Base-by-base conservation (phyloP, 192 early-diverging fungal species). In the Rhizoclosmatium sp. region DNA sequence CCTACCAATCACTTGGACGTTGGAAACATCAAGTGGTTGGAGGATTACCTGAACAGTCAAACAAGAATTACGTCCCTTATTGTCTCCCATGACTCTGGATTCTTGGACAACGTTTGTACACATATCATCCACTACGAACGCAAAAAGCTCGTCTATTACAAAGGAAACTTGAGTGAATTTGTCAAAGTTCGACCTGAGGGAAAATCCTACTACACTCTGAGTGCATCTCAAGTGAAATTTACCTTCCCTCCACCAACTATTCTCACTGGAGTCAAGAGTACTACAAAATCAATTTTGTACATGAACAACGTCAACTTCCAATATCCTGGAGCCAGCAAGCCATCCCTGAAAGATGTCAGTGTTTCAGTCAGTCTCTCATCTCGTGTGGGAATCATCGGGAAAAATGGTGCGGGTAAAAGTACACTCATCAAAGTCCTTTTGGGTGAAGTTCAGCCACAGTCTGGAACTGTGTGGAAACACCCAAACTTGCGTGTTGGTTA, bases 1-100 rank as follows among this genome's bases (percentile, higher is more conserved):
- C 96, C 96, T 31, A 98, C 94, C 12, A 95, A 95, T 82, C 94
- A 95, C 81, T 87, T 95, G 91, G 94, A 95, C 79, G 88, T 92
- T 21, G 72, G 59, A 19, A 94, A 93, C 76, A 88, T 94, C 65
- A 89, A 89, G 66, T 95, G 94, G 94, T 77, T 95, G 2, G 90
- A 91, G 74, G 86, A 94, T 47, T 94, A 93, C 80, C 86, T 95
- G 19, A 87, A 84, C 68, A 70, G 82, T 62, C 87, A 92, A 68
- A 89, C 82, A n/a, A 82, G 89, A 40, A 85, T 94, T 70, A 95
- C 93, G 0, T 86, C 82, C 64, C 78, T 95, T 60, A 91, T 95
- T 72, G 92, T 95, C 2, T 94, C 93, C 41, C 94, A 95, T 88
- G 93, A 94, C 82, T 94, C 92, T 44, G 84, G 85, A 58, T 95